Conservation (phyloP, 345 rosid species). For the Raphanus sativus region DNA sequence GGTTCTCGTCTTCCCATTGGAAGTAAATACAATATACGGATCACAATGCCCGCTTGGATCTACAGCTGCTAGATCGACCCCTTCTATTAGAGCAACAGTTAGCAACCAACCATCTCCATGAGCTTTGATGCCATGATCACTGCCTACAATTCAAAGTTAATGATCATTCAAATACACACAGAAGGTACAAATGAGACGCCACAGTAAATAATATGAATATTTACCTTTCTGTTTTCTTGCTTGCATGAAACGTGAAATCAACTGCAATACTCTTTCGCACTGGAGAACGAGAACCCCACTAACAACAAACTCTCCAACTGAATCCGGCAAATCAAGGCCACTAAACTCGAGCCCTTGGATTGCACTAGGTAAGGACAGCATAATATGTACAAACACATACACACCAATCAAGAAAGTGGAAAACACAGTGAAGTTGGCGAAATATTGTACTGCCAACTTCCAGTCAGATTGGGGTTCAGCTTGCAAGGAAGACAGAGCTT, state of each 20-base stretch:
- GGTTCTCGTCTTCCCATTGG: slow-evolving; percentile 85
- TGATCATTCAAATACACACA: slow-evolving; percentile 22
- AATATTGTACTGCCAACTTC: slow-evolving; percentile 79
- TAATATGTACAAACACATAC: slow-evolving; percentile 70
- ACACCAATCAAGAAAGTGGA: slow-evolving; percentile 65
- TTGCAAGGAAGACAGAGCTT: slow-evolving; percentile 77
- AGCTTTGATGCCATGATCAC: slow-evolving; percentile 95
- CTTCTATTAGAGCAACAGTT: slow-evolving; percentile 90
- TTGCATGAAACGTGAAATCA: slow-evolving; percentile 81
- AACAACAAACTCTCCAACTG: slow-evolving; percentile 82
- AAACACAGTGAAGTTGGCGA: slow-evolving; percentile 78
- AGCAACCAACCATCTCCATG: slow-evolving; percentile 97
- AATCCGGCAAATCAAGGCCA: slow-evolving; percentile 95
- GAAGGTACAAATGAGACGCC: neutral
- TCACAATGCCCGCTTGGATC: slow-evolving; percentile 90
- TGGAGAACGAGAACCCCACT: slow-evolving; percentile 83
- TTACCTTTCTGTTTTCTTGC: slow-evolving; percentile 85
- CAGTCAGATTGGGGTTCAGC: slow-evolving; percentile 81
- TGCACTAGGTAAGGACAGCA: slow-evolving; percentile 58
- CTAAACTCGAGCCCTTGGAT: slow-evolving; percentile 91
- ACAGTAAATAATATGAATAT: too few relatives aligned
- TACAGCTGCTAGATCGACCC: slow-evolving; percentile 79
- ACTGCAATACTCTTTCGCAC: slow-evolving; percentile 58
- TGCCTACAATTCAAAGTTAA: slow-evolving; percentile 46
- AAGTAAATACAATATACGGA: slow-evolving; percentile 89